phyloP scores from a whole-genome alignment of 306 rosid species.

The Lathyrus tuberosus region DNA sequence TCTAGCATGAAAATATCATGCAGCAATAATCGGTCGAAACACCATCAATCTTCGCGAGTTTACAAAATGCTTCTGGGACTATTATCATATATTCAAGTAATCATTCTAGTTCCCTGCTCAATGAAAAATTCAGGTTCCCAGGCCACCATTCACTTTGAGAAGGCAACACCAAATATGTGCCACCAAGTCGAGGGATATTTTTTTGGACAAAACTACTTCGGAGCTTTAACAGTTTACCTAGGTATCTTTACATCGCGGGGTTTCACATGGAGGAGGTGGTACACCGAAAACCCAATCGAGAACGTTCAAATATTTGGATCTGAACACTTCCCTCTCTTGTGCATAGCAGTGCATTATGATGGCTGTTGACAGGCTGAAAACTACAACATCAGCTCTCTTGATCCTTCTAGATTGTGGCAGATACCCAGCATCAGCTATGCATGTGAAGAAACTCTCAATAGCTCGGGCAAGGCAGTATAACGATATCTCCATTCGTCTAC shows the following conservation, averaged over 20 bases:
- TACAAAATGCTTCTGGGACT: neutral
- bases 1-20: slow-evolving; percentile 25
- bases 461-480: slow-evolving; percentile 90
- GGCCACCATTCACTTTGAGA: slow-evolving; percentile 23
- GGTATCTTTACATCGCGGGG: slow-evolving; percentile 65
- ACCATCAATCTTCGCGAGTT: slow-evolving; percentile 29
- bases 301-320: slow-evolving; percentile 87
- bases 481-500: slow-evolving; percentile 91
- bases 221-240: slow-evolving; percentile 12
- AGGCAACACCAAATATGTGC: slow-evolving; percentile 27
- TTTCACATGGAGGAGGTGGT: slow-evolving; percentile 86
- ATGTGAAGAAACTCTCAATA: slow-evolving; percentile 90
- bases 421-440: slow-evolving; percentile 75
- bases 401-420: slow-evolving; percentile 66
- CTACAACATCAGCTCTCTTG: slow-evolving; percentile 77
- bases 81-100: slow-evolving; percentile 5
- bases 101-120: slow-evolving; percentile 25
- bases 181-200: neutral
- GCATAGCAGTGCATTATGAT: slow-evolving; percentile 98
- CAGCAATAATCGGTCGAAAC: slow-evolving; percentile 8
- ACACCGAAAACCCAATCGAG: slow-evolving; percentile 98
- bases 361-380: slow-evolving; percentile 91
- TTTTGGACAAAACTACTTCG: slow-evolving; percentile 23
- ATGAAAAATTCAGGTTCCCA: slow-evolving; percentile 32
- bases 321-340: slow-evolving; percentile 90